phyloP scores from a whole-genome alignment of 495 filamentous ascomycete genomes.

The Annulohypoxylon nitens region DNA sequence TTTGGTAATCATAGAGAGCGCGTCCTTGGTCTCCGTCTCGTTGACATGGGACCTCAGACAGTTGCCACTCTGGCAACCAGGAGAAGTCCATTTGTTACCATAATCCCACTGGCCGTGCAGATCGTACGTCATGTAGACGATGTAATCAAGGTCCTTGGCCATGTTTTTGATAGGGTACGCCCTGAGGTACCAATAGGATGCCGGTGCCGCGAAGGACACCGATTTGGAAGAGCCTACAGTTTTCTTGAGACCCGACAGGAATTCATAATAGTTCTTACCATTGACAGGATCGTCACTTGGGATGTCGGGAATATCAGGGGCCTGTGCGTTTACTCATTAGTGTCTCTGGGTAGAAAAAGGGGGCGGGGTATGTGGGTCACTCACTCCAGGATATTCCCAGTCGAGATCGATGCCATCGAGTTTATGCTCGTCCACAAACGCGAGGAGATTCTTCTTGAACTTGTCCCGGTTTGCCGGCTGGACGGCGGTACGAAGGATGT shows the following conservation, averaged over 20 bases:
- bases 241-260: slow-evolving; percentile 37
- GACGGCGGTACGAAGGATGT: slow-evolving; percentile 57
- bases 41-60: slow-evolving; percentile 19
- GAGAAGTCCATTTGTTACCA: slow-evolving; percentile 11
- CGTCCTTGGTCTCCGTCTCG: slow-evolving; percentile 12
- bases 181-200: slow-evolving; percentile 47
- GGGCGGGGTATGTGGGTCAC: slow-evolving; percentile 5
- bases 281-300: slow-evolving; percentile 39
- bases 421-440: slow-evolving; percentile 47
- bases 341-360: neutral
- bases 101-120: slow-evolving; percentile 43
- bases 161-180: slow-evolving; percentile 45
- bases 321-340: slow-evolving; percentile 31
- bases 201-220: slow-evolving; percentile 48
- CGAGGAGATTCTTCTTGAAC: slow-evolving; percentile 53
- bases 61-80: slow-evolving; percentile 8
- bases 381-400: slow-evolving; percentile 60
- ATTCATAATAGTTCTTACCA: slow-evolving; percentile 41
- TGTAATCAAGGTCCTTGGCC: slow-evolving; percentile 47
- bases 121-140: slow-evolving; percentile 54
- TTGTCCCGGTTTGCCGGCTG: slow-evolving; percentile 52
- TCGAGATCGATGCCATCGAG: slow-evolving; percentile 54
- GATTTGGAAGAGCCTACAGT: slow-evolving; percentile 38
- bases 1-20: slow-evolving; percentile 25
- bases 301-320: slow-evolving; percentile 49